Evolutionary conservation across 331 rosid genomes (phyloP), one percentile per base, ranked within the genome.

Genomic region (Saraca asoca): DNA sequence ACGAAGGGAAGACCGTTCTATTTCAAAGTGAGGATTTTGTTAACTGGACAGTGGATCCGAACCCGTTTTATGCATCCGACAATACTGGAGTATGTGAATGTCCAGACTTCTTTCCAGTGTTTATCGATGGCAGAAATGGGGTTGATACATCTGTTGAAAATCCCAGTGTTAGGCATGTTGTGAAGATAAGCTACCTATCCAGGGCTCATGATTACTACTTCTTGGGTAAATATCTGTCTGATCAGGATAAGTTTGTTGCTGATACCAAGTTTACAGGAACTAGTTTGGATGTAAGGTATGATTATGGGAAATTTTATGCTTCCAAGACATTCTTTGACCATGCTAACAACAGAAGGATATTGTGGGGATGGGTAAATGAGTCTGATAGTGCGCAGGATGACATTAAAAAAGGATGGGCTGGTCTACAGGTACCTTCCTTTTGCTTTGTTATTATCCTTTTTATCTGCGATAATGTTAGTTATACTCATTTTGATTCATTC

Each of bases 301-400:
- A 91, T 44, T 87, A 88, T 69, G 96, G 98, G 1, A 91, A 91
- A 7, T 91, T 83, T 18, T 91, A 91, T 76, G 98, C 98, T 60
- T 88, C 95, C n/a, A 91, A 91, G 74, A 79, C 98, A 7, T 91
- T 91, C 61, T 91, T 85, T 67, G 96, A 91, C 60, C 7, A 71
- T 66, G 54, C 57, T 34, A 79, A 83, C 66, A 80, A 74, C 43
- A 85, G 95, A 51, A 87, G 96, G 43, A 77, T 91, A 9, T 55
- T 91, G 65, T 91, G 95, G 98, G 98, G 89, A 10, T 91, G 98
- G 98, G 75, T 87, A 42, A 91, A 85, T 4, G 98, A 89, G 41
- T 87, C 95, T 38, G 91, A 90, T 12, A 68, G 79, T 4, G 54
- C 59, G 1, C 67, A 8, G 7, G 88, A 76, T 73, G 95, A 89